Conservation (phyloP, 768 basidiomycete genomes). For the Kwoniella sp. region DNA sequence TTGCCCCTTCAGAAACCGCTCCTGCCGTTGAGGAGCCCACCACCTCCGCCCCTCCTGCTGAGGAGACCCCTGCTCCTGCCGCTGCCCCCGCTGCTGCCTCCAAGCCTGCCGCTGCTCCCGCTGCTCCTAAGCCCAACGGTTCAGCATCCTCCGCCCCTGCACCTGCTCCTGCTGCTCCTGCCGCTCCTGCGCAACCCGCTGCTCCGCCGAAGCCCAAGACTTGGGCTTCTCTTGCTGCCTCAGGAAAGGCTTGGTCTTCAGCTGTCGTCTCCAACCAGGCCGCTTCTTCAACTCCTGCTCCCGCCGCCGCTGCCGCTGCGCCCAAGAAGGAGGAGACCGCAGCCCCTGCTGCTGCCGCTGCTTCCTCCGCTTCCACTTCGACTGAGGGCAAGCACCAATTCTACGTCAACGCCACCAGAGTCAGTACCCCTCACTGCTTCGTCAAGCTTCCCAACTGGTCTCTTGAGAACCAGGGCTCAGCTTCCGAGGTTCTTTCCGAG, state of each 20-base stretch:
- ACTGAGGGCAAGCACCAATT: conserved; percentile 21
- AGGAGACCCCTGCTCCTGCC: conserved; percentile 22
- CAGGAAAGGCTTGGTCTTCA: conserved; percentile 74
- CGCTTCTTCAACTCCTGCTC: conserved; percentile 33
- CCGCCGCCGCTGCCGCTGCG: conserved; percentile 21
- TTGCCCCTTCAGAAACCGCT: conserved; percentile 42
- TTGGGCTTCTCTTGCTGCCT: conserved; percentile 89
- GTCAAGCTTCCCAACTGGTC: conserved; percentile 68
- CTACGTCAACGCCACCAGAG: conserved; percentile 63
- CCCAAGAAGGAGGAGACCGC: conserved; percentile 25
- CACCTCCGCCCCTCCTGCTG: conserved; percentile 32
- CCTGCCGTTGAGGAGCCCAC: conserved; percentile 50
- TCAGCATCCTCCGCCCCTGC: conserved; percentile 55
- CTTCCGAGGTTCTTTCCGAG: conserved; percentile 45
- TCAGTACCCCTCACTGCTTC: conserved; percentile 80
- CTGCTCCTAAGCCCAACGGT: conserved; percentile 32
- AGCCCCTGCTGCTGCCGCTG: conserved; percentile 22
- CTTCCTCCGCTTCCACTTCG: conserved; percentile 31
- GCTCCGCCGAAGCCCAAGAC: conserved; percentile 66
- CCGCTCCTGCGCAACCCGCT: conserved; percentile 57
- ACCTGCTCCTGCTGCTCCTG: conserved; percentile 51
- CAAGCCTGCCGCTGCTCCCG: conserved; percentile 24
- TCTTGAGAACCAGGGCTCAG: conserved; percentile 31
- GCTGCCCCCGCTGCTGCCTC: conserved; percentile 31
- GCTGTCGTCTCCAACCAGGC: conserved; percentile 71